Base-by-base conservation (phyloP, 495 filamentous ascomycete genomes). In the Thermochaetoides thermophila region DNA sequence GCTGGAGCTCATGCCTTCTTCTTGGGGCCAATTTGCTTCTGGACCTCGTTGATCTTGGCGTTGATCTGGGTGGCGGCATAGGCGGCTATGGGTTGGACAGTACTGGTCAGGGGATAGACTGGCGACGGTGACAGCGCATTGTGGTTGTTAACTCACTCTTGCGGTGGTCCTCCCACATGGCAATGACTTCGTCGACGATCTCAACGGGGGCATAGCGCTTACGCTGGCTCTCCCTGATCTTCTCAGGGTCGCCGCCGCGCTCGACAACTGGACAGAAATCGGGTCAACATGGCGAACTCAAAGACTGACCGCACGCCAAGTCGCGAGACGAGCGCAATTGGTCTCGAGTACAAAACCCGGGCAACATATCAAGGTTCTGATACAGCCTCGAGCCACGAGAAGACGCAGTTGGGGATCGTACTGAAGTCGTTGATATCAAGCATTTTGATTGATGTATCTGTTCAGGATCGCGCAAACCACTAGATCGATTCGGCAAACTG, bases 1-100 rank as follows among this genome's bases (percentile, higher is more conserved):
- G 41, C 39, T 41, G n/a, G 37, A 24, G 22, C 29, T 40, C 52
- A 42, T 43, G 73, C 78, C 78, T 93, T 97, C 63, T 92, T 94
- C 68, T 86, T 92, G 40, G 68, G 64, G 12, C 81, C 84, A 49
- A 96, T 92, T 50, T 84, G 70, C 58, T 91, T 94, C 49, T 89
- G 81, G 12, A 82, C 66, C 8, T 68, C 73, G 58, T 96, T 97
- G 53, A 93, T 81, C 60, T 78, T 75, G 44, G 75, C 72, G 36
- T 74, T 74, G 36, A 91, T 73, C 45, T 89, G 79, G 14, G 74
- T 78, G 12, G 78, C 79, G 19, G 69, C 71, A 54, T 95, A 96
- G 81, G 55, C 24, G 43, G 34, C 50, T 54, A 29, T 25, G n/a
- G 2, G n/a, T n/a, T 4, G 11, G 7, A 25, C 11, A 16, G 9